Evolutionary conservation across 805 yeast genomes (phyloP).

Genomic region (Yamadazyma laniorum): DNA sequence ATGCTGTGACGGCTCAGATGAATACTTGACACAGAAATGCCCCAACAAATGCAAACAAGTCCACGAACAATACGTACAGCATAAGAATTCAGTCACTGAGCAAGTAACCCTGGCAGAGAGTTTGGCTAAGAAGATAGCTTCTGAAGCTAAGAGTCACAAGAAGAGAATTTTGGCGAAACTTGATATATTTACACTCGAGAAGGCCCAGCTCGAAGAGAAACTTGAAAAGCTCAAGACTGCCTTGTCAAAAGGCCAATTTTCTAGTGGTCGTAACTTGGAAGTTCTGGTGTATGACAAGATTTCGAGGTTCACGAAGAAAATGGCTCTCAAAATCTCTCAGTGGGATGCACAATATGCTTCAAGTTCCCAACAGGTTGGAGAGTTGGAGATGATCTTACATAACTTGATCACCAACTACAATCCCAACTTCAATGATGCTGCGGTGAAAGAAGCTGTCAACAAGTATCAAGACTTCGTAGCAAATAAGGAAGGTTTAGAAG

Average conservation of each 20-base stretch:
- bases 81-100: conserved; percentile 2
- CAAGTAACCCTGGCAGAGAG: conserved; percentile 5
- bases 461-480: conserved; percentile 49
- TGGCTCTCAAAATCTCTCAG: conserved; percentile 1
- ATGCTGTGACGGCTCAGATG: conserved; percentile 97
- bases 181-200: conserved; percentile 4
- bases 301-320: conserved; percentile 5
- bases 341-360: background rate
- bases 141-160: conserved; percentile 7
- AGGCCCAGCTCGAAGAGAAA: conserved; percentile 5
- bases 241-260: background rate
- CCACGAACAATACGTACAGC: conserved; percentile 29
- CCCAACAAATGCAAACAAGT: conserved; percentile 55
- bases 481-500: conserved; percentile 21
- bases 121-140: conserved; percentile 10
- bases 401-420: conserved; percentile 61
- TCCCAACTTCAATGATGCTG: conserved; percentile 81
- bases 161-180: conserved; percentile 4
- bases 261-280: background rate
- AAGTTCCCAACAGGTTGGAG: conserved; percentile 16
- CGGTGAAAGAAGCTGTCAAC: conserved; percentile 72
- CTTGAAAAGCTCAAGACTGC: background rate
- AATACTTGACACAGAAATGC: conserved; percentile 49
- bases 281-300: conserved; percentile 18
- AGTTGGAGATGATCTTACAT: conserved; percentile 48